Evolutionary conservation across 768 basidiomycete genomes (phyloP), one percentile per base, ranked within the genome.

Genomic region (Chalciporus chontae): DNA sequence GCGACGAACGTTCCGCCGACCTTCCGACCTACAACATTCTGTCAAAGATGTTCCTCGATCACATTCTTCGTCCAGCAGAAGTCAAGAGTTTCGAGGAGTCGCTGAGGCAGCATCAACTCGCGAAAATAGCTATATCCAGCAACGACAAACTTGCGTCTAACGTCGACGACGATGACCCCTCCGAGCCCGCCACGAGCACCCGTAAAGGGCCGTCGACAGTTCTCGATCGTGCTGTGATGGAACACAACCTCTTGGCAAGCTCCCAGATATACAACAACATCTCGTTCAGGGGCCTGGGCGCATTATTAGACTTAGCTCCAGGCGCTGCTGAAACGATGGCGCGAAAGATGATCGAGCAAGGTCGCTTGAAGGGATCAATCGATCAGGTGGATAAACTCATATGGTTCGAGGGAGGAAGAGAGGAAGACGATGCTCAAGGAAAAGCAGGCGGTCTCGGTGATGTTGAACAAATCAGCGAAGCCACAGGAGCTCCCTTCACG

Each of bases 221-320:
- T 17, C 78, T 99, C 38, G 96, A 98, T 67, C 83, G 94, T 40
- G 96, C 96, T 6, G 94, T 99, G 40, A 91, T 98, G 87, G 96
- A 99, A 66, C 96, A 99, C 71, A 99, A 99, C 68, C 77, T 99
- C 9, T 81, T 97, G 53, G 93, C 94, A 4, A 94, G 93, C 67
- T 95, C 94, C 3, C 91, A 94, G 61, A 93, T 98, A 45, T 99
- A 98, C 67, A 93, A 91, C 66, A 98, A 97, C 61, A 96, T 99
- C 72, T 90, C 92, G 23, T 98, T 98, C 71, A 74, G 80, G 23
- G 96, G 95, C n/a, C 71, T 98, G 9, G 96, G 96, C 18, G 83
- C 88, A 1, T 73, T 98, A 14, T 77, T 99, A 41, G 90, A 93
- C 63, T 72, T 98, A 55, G 87, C 90, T 4, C 88, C 95, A 13